These are phyloP conservation scores for Pezicula rhizophila DNA, from an alignment of 2,329 filamentous ascomycete genomes.

Conservation along the genomic window DNA sequence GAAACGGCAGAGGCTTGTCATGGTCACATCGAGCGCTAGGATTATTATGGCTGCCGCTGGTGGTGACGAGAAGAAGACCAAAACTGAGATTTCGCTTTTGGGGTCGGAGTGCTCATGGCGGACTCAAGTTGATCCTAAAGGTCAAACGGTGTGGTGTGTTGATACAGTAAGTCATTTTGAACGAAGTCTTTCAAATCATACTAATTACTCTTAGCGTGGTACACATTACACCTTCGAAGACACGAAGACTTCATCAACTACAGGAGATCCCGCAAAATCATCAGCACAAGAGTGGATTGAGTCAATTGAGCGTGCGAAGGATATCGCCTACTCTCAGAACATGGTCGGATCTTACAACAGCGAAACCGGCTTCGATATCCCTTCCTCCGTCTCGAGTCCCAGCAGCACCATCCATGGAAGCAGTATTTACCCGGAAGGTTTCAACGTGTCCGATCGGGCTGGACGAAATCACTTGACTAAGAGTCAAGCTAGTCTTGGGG, in stretches of 20 bases:
- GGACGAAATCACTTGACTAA: slow-evolving; percentile 54
- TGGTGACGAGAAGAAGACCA: slow-evolving; percentile 92
- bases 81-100: slow-evolving; percentile 83
- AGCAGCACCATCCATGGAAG: slow-evolving; percentile 60
- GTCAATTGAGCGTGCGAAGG: slow-evolving; percentile 76
- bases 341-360: slow-evolving; percentile 58
- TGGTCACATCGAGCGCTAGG: slow-evolving; percentile 87
- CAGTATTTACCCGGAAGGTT: slow-evolving; percentile 46
- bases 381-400: slow-evolving; percentile 69
- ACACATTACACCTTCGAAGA: slow-evolving; percentile 94
- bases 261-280: slow-evolving; percentile 55
- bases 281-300: slow-evolving; percentile 91
- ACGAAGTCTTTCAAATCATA: neutral
- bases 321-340: slow-evolving; percentile 73
- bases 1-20: slow-evolving; percentile 86
- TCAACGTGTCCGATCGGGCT: slow-evolving; percentile 45
- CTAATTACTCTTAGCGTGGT: slow-evolving; percentile 50
- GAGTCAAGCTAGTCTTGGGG: slow-evolving; percentile 50
- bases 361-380: slow-evolving; percentile 64
- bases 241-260: slow-evolving; percentile 61
- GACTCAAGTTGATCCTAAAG: slow-evolving; percentile 78
- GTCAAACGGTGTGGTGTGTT: slow-evolving; percentile 80
- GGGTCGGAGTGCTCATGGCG: slow-evolving; percentile 71
- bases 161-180: slow-evolving; percentile 69
- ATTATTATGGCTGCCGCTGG: slow-evolving; percentile 86